A percentile compares a stretch with the other conserved stretches of the same genome.
These are phyloP conservation scores for Breviolum minutum DNA, from an alignment of 73 alveolate genomes.

Conservation along the genomic window DNA sequence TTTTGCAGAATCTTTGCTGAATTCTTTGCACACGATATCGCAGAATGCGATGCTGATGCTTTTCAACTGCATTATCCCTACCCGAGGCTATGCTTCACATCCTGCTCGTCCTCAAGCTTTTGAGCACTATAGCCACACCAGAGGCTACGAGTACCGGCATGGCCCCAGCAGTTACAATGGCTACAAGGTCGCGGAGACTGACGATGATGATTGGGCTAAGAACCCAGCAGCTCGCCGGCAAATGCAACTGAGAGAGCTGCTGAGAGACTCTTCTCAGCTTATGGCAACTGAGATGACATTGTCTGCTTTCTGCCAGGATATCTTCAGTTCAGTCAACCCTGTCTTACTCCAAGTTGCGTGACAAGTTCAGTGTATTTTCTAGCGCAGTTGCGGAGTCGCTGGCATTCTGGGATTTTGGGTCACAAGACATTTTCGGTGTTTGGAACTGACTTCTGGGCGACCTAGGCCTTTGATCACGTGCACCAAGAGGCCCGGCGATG, in stretches of 20 bases:
- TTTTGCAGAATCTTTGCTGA: too few species aligned
- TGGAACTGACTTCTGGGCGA: too few species aligned
- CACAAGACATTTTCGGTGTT: too few species aligned
- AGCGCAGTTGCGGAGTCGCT: too few species aligned
- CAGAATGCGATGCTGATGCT: too few species aligned
- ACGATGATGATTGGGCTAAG: conserved; percentile 48
- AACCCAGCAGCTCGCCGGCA: background rate
- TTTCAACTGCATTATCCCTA: background rate
- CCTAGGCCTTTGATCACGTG: too few species aligned
- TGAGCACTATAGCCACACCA: background rate
- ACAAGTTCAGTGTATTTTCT: background rate
- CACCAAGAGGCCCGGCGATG: too few species aligned
- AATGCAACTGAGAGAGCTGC: background rate
- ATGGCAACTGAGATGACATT: background rate
- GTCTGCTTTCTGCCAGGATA: background rate
- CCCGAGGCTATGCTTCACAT: background rate
- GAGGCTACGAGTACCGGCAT: background rate
- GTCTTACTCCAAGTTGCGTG: background rate
- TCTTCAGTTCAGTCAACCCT: conserved; percentile 13
- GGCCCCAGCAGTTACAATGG: background rate
- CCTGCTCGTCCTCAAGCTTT: background rate
- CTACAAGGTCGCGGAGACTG: background rate
- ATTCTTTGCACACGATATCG: too few species aligned
- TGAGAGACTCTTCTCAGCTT: background rate
- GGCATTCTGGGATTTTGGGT: too few species aligned